Percentiles rank a stretch among this genome's conserved stretches.
phyloP scores from a whole-genome alignment of 2,329 filamentous ascomycete species.

The Cladosporium colombiae region DNA sequence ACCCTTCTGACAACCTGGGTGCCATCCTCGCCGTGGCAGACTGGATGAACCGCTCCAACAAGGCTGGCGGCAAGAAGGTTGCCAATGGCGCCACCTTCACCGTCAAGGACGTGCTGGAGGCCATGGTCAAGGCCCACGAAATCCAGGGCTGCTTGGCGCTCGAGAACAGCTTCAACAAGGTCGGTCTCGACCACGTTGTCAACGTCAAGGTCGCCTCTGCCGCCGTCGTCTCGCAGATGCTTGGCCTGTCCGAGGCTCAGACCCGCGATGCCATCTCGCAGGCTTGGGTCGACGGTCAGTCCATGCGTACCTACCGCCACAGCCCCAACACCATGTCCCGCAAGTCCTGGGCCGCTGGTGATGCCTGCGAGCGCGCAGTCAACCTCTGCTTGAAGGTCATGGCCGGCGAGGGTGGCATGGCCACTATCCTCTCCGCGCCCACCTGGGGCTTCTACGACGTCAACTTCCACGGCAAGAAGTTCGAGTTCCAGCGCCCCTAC shows the following conservation, averaged over 20 bases:
- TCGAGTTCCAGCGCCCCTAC: conserved; percentile 93
- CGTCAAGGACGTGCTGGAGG: conserved; percentile 87
- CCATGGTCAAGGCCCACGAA: conserved; percentile 95
- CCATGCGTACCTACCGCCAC: conserved; percentile 94
- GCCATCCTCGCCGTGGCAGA: conserved; percentile 96
- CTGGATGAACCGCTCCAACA: conserved; percentile 94
- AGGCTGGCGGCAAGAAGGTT: conserved; percentile 71
- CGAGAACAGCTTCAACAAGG: conserved; percentile 98
- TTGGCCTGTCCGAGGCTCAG: conserved; percentile 84
- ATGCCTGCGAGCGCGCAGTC: conserved; percentile 97
- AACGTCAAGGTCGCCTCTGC: conserved; percentile 96
- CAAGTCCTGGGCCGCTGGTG: conserved; percentile 98
- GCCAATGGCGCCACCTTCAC: conserved; percentile 78
- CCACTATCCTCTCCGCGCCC: conserved; percentile 88
- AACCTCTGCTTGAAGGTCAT: conserved; percentile 97
- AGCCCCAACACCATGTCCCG: conserved; percentile 99
- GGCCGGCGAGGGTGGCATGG: conserved; percentile 86
- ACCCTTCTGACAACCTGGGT: conserved; percentile 96
- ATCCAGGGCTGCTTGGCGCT: conserved; percentile 96
- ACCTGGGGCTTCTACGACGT: conserved; percentile 99
- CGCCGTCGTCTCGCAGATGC: conserved; percentile 92
- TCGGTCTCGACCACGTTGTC: conserved; percentile 95
- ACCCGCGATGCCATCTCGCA: conserved; percentile 95
- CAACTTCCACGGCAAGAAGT: conserved; percentile 92
- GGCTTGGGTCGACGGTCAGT: conserved; percentile 96